These are phyloP conservation scores for Suillus spraguei DNA, from an alignment of 768 basidiomycete genomes.

Conservation along the genomic window DNA sequence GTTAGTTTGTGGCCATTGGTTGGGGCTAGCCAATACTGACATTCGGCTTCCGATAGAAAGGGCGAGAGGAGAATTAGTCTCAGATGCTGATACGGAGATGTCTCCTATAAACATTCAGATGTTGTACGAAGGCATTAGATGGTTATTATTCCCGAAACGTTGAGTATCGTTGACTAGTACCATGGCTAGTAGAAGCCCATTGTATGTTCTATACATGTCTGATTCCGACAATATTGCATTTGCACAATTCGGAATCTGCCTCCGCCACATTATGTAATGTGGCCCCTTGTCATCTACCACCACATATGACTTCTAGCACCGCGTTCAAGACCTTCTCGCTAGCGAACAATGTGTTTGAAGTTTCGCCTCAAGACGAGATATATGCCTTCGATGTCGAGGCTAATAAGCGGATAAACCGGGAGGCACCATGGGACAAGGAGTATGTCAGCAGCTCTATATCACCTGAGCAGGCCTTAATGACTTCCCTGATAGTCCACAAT, in stretches of 20 bases:
- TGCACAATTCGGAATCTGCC: neutral
- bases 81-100: constrained; percentile 18
- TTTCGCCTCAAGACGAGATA: constrained; percentile 79
- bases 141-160: constrained; percentile 52
- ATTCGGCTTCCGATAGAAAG: constrained; percentile 21
- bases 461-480: neutral
- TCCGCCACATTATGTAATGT: constrained; percentile 4
- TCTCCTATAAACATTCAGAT: constrained; percentile 21
- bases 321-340: constrained; percentile 77
- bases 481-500: constrained; percentile 57
- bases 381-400: constrained; percentile 72
- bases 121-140: constrained; percentile 49
- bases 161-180: constrained; percentile 31
- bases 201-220: neutral
- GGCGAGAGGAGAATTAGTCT: constrained; percentile 20
- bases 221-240: neutral
- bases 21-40: constrained; percentile 13
- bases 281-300: constrained; percentile 8
- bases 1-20: constrained; percentile 37
- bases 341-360: constrained; percentile 66
- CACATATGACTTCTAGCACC: constrained; percentile 45
- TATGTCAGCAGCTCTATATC: constrained; percentile 39
- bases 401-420: constrained; percentile 65
- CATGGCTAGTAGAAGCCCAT: neutral
- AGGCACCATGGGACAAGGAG: constrained; percentile 89